Conservation (phyloP, 2,329 filamentous ascomycete genomes). For the Colletotrichum scovillei region DNA sequence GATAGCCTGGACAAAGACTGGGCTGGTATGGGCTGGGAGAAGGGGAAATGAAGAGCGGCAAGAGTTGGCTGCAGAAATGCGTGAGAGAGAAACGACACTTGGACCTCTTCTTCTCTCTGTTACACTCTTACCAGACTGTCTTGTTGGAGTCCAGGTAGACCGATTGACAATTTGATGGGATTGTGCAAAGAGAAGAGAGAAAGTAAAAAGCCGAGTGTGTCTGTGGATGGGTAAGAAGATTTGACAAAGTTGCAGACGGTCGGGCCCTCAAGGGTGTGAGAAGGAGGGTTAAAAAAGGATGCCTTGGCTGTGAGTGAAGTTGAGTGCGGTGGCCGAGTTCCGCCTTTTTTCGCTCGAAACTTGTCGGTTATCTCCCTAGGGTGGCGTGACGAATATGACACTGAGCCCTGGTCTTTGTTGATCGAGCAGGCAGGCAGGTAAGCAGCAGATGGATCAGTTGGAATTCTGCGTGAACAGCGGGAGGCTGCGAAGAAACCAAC, state of each 20-base stretch:
- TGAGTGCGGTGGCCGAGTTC: constrained; percentile 34
- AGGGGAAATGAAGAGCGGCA: constrained; percentile 34
- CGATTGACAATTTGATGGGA: neutral
- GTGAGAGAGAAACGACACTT: constrained; percentile 10
- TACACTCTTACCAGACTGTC: neutral
- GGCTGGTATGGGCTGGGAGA: constrained; percentile 30
- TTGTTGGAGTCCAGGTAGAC: neutral
- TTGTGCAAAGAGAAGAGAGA: neutral
- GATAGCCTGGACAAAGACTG: constrained; percentile 29
- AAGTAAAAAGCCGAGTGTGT: neutral
- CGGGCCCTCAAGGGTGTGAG: constrained; percentile 21
- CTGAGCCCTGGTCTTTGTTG: constrained; percentile 23
- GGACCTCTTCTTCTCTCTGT: neutral
- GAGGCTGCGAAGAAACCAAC: neutral
- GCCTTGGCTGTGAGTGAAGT: constrained; percentile 35
- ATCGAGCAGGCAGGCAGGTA: neutral
- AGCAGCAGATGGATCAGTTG: neutral
- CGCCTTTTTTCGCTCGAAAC: constrained; percentile 35
- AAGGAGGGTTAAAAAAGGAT: constrained; percentile 26
- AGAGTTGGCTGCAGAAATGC: constrained; percentile 21
- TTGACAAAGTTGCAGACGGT: constrained; percentile 27
- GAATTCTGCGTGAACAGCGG: neutral
- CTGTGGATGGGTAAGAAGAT: constrained; percentile 13
- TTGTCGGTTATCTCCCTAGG: constrained; percentile 34
- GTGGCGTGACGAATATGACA: constrained; percentile 31